phyloP scores from a whole-genome alignment of 192 early-diverging fungal genomes.

The Gigaspora rosea region DNA sequence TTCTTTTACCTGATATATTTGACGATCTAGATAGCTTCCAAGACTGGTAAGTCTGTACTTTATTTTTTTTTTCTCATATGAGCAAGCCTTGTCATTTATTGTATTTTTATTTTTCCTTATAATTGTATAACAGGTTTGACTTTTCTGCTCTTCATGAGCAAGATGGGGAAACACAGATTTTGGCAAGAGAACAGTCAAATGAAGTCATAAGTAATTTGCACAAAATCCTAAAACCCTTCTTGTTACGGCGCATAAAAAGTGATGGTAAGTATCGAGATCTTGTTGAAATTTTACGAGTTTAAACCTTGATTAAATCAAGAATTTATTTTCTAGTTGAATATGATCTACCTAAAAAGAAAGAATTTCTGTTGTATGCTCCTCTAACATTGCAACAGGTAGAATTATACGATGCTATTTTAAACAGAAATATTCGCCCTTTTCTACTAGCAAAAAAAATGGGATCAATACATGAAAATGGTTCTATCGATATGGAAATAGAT shows the following conservation, averaged over 20 bases:
- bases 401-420: conserved; percentile 69
- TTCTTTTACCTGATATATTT: conserved; percentile 95
- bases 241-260: conserved; percentile 87
- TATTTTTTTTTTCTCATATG: not conserved
- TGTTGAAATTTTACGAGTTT: not conserved
- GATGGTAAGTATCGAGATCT: conserved; percentile 55
- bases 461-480: not conserved
- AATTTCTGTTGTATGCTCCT: conserved; percentile 81
- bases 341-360: conserved; percentile 86
- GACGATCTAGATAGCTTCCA: conserved; percentile 84
- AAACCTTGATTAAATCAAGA: not conserved
- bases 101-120: not conserved
- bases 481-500: conserved; percentile 4
- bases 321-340: conserved; percentile 68
- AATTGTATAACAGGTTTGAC: conserved; percentile 59
- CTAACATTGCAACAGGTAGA: conserved; percentile 70
- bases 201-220: conserved; percentile 81
- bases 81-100: no score
- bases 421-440: conserved; percentile 62
- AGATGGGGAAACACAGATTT: conserved; percentile 62
- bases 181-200: conserved; percentile 66
- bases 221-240: conserved; percentile 86
- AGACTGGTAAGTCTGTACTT: conserved; percentile 55
- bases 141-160: conserved; percentile 72
- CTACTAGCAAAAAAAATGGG: conserved; percentile 51